These are phyloP conservation scores for Diaporthe sp. DNA, from an alignment of 2,329 filamentous ascomycete species.

Conservation along the genomic window DNA sequence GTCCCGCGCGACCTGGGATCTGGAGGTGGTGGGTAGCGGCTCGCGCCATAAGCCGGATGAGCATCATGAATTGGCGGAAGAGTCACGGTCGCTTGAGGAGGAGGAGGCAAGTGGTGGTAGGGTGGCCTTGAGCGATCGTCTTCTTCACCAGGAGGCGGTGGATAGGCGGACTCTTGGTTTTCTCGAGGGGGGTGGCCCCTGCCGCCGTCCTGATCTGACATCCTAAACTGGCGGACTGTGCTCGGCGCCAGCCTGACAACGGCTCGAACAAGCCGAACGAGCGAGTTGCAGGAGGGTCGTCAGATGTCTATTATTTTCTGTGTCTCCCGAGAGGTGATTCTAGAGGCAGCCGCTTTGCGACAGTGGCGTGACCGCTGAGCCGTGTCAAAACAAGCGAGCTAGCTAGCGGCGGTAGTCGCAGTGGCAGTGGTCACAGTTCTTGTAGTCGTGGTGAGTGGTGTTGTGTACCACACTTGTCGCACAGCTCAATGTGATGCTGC, in stretches of 20 bases:
- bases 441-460: neutral
- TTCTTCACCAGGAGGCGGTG: conserved; percentile 57
- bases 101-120: conserved; percentile 50
- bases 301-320: neutral
- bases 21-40: conserved; percentile 57
- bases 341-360: conserved; percentile 19
- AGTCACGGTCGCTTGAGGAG: conserved; percentile 61
- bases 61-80: conserved; percentile 66
- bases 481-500: conserved; percentile 4
- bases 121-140: conserved; percentile 54
- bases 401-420: conserved; percentile 4
- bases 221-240: conserved; percentile 49
- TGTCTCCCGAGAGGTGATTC: neutral
- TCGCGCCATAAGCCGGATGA: conserved; percentile 50
- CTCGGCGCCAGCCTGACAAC: conserved; percentile 47
- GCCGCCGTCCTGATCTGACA: conserved; percentile 55
- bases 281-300: conserved; percentile 7
- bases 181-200: conserved; percentile 53
- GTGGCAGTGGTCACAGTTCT: neutral
- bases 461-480: conserved; percentile 1
- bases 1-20: conserved; percentile 45
- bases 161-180: conserved; percentile 57
- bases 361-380: neutral
- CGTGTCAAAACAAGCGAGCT: conserved; percentile 3
- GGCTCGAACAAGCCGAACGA: conserved; percentile 8